Base-by-base conservation (phyloP, 805 yeast genomes). In the Zygoascus tannicola region DNA sequence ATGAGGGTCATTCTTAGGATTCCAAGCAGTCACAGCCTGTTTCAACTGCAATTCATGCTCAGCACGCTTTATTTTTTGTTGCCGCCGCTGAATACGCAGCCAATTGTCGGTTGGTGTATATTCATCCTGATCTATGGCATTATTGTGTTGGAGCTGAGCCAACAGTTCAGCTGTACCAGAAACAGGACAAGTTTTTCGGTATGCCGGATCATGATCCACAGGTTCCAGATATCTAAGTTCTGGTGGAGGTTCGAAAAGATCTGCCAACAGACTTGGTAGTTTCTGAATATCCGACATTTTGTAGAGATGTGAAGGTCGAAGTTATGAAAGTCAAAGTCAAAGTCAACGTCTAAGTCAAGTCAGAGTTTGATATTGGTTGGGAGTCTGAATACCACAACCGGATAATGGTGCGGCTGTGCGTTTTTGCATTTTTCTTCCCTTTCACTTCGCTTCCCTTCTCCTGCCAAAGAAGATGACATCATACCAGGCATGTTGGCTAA, bases 1-100 rank as follows among this genome's bases (percentile, higher is more conserved):
- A 35, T 78, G 71, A 1, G 76, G 72, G 53, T 81, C 88, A 1
- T 58, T 54, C 3, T 60, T 57, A 0, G 88, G 86, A 42, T 76
- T 62, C 83, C 84, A 67, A 2, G 57, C 47, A 2, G 54, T 45
- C 12, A 66, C 50, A 18, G 63, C 68, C 7, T 62, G 54, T 26
- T 70, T 64, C 22, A 76, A 50, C 22, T 57, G 49, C 42, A 55
- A 57, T 41, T 55, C 53, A 32, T 50, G 53, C 15, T 46, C 46
- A 35, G 44, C 46, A 22, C 44, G 51, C 37, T 54, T 58, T 35
- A 51, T 56, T 34, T 54, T 48, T 35, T 59, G 60, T 34, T 52
- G 53, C 19, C 58, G 50, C 45, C 56, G 52, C 37, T 57, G 60
- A 20, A 47, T 50, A 47, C 64, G 62, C 35, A 58, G 55, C 41